Conservation (phyloP, 176 grass and related monocot genomes). For the Oryza rufipogon region DNA sequence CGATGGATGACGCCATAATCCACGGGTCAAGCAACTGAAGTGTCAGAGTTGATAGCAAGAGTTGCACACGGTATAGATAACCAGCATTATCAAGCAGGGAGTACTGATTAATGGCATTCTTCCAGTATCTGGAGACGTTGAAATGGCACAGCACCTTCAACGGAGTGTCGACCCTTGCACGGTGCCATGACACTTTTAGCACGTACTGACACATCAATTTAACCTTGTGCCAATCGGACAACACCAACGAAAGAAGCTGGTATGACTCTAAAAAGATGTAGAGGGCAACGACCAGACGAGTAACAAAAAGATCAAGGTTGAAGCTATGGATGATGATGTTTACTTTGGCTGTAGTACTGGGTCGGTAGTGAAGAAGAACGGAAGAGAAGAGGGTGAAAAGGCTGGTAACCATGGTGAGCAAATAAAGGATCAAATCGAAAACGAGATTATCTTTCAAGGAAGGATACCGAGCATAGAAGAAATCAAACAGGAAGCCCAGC, state of each 20-base stretch:
- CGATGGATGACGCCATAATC: too few relatives aligned
- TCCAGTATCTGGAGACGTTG: constrained; percentile 28
- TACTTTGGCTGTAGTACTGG: not conserved
- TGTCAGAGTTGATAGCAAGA: too few relatives aligned
- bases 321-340: constrained; percentile 25
- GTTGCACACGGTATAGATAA: too few relatives aligned
- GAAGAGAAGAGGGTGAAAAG: constrained; percentile 4
- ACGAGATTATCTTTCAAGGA: not conserved
- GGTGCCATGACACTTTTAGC: not conserved
- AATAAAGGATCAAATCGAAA: not conserved
- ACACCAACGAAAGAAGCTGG: constrained; percentile 19
- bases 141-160: constrained; percentile 27
- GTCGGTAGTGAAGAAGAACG: not conserved
- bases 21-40: too few relatives aligned
- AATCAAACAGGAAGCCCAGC: constrained; percentile 26
- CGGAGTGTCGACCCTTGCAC: not conserved
- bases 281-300: not conserved
- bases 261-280: constrained; percentile 23
- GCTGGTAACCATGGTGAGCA: not conserved
- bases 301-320: constrained; percentile 1
- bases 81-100: not conserved
- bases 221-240: constrained; percentile 37
- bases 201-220: constrained; percentile 33
- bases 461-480: constrained; percentile 29
- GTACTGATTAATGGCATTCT: not conserved